Conservation (phyloP, 2,329 filamentous ascomycete species). For the Verticillium isaacii region DNA sequence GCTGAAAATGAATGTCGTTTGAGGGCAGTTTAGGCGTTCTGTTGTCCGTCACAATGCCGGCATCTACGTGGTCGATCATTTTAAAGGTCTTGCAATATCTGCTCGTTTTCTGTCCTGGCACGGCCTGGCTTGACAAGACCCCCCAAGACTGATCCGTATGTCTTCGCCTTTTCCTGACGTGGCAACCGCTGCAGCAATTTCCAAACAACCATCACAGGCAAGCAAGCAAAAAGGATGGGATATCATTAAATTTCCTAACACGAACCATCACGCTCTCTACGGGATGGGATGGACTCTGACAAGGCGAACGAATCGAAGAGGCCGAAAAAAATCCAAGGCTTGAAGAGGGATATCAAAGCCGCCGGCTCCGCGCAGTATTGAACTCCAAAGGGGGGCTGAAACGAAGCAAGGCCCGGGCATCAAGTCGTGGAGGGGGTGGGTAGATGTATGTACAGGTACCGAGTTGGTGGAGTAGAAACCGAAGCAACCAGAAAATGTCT, state of each 20-base stretch:
- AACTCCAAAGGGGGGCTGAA: not conserved
- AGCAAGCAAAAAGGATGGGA: constrained; percentile 2
- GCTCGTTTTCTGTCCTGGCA: not conserved
- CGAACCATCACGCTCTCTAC: constrained; percentile 3
- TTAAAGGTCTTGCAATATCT: not conserved
- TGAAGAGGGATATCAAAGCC: not conserved
- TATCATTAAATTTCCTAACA: constrained; percentile 13
- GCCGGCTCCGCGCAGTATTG: not conserved
- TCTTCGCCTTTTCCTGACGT: no score
- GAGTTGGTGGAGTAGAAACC: not conserved
- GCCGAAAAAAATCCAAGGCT: not conserved
- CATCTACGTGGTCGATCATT: not conserved
- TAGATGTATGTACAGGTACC: not conserved
- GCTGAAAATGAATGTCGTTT: not conserved
- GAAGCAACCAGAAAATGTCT: not conserved
- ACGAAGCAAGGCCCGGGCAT: not conserved
- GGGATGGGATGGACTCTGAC: not conserved
- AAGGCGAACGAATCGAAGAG: not conserved
- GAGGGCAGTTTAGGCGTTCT: not conserved
- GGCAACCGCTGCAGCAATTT: not conserved
- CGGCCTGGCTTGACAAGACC: not conserved
- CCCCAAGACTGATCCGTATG: not conserved
- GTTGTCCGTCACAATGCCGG: not conserved
- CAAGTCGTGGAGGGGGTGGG: not conserved
- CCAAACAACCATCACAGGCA: not conserved